These are phyloP conservation scores for Microdochium nivale DNA, from an alignment of 2,329 filamentous ascomycete genomes.

Conservation along the genomic window DNA sequence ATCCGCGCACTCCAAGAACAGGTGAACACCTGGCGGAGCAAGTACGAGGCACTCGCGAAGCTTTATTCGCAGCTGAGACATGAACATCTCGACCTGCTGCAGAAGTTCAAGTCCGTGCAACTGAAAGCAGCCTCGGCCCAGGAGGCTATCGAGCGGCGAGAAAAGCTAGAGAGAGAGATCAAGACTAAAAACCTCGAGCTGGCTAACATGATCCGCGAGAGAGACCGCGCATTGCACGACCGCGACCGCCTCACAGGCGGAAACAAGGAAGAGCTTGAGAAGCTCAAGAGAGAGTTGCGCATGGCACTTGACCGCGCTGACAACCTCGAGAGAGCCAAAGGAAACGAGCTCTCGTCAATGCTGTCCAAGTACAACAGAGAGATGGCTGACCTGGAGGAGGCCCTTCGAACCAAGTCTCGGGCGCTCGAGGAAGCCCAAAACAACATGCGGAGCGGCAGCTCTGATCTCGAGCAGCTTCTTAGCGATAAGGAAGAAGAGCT, in stretches of 20 bases:
- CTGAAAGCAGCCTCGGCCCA: slow-evolving; percentile 95
- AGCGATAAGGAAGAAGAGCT: slow-evolving; percentile 96
- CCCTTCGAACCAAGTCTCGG: slow-evolving; percentile 77
- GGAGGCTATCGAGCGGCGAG: slow-evolving; percentile 88
- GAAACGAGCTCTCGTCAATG: slow-evolving; percentile 90
- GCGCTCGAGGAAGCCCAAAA: slow-evolving; percentile 76
- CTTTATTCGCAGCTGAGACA: slow-evolving; percentile 92
- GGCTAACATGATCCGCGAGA: slow-evolving; percentile 96
- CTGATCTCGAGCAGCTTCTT: slow-evolving; percentile 76
- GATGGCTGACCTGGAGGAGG: slow-evolving; percentile 93
- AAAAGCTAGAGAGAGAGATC: slow-evolving; percentile 93
- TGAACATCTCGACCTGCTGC: slow-evolving; percentile 87
- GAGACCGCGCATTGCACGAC: slow-evolving; percentile 87
- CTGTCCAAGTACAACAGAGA: slow-evolving; percentile 94
- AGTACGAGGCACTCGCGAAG: slow-evolving; percentile 94
- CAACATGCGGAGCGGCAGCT: slow-evolving; percentile 70
- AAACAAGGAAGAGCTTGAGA: slow-evolving; percentile 90
- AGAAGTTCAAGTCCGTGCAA: slow-evolving; percentile 94
- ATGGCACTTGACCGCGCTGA: slow-evolving; percentile 88
- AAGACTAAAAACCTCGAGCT: slow-evolving; percentile 99
- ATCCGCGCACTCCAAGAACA: slow-evolving; percentile 90
- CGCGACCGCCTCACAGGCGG: slow-evolving; percentile 79
- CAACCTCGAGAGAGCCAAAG: slow-evolving; percentile 86
- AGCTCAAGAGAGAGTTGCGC: slow-evolving; percentile 85
- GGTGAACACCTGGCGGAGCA: slow-evolving; percentile 93